A percentile compares a stretch with the other conserved stretches of the same genome.
Evolutionary conservation across 73 alveolate species (phyloP).

Genomic region (Breviolum minutum): DNA sequence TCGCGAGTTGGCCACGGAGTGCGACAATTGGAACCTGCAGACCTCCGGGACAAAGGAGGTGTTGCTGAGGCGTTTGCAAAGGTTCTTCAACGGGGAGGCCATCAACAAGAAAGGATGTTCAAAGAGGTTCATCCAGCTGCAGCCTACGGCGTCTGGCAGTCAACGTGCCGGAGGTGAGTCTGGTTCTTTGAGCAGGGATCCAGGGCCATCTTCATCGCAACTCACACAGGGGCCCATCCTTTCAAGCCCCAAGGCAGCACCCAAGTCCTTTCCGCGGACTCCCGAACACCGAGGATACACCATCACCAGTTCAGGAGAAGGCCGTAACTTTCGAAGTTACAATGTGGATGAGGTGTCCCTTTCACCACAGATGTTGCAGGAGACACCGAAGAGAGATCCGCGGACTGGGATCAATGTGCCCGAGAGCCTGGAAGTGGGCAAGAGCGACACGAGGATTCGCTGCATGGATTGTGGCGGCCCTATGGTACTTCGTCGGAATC

Average conservation of each 20-base stretch:
- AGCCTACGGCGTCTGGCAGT: too few relatives aligned
- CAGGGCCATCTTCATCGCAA: too few relatives aligned
- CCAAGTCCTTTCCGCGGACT: neutral
- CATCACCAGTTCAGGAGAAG: too few relatives aligned
- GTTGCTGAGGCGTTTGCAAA: neutral
- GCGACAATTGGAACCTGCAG: neutral
- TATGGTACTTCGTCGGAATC: neutral
- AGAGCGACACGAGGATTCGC: neutral
- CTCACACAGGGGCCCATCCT: neutral
- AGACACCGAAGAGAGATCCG: neutral
- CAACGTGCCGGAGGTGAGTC: too few relatives aligned
- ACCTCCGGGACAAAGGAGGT: neutral
- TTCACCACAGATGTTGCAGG: neutral
- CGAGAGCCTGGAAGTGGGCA: neutral
- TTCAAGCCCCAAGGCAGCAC: neutral
- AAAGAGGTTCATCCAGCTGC: neutral
- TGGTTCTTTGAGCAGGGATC: too few relatives aligned
- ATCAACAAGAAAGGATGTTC: neutral
- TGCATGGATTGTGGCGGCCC: neutral
- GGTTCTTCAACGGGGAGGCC: neutral
- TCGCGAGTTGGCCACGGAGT: neutral
- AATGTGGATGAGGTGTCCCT: too few relatives aligned
- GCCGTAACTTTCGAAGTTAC: too few relatives aligned
- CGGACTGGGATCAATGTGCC: neutral
- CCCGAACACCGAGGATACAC: too few relatives aligned